Conservation (phyloP, 2,329 filamentous ascomycete genomes). For the Macrophomina tecta region DNA sequence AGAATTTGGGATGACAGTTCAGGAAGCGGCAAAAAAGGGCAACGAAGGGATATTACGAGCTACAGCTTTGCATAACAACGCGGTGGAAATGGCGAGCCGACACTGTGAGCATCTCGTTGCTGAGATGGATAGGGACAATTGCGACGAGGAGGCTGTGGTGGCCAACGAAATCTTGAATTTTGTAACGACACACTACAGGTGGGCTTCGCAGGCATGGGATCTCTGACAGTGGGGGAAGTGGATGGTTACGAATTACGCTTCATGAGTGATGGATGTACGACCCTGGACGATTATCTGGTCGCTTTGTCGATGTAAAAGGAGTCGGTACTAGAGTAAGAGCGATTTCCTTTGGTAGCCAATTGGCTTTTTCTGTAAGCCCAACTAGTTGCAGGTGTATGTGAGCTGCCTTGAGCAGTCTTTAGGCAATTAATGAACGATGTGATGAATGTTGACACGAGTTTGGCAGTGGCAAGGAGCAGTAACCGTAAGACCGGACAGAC, state of each 20-base stretch:
- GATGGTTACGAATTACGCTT: neutral
- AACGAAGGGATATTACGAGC: neutral
- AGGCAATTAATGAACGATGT: no score
- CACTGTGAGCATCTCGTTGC: neutral
- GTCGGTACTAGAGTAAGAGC: no score
- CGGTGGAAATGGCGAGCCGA: neutral
- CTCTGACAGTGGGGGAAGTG: neutral
- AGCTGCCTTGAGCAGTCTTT: no score
- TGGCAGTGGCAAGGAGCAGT: no score
- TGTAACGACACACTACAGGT: neutral
- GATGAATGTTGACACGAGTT: no score
- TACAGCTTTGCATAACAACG: neutral
- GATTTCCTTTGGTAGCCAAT: no score
- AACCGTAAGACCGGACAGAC: neutral
- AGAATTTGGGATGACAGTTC: neutral
- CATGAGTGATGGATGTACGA: neutral
- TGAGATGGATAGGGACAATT: neutral
- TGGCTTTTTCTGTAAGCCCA: no score
- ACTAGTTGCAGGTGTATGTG: no score
- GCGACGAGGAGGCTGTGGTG: neutral
- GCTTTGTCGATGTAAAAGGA: no score
- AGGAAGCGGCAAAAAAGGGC: neutral
- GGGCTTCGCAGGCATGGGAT: neutral
- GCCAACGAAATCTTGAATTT: neutral
- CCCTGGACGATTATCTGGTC: neutral